Conservation (phyloP, 768 basidiomycete species). For the Naganishia onofrii region DNA sequence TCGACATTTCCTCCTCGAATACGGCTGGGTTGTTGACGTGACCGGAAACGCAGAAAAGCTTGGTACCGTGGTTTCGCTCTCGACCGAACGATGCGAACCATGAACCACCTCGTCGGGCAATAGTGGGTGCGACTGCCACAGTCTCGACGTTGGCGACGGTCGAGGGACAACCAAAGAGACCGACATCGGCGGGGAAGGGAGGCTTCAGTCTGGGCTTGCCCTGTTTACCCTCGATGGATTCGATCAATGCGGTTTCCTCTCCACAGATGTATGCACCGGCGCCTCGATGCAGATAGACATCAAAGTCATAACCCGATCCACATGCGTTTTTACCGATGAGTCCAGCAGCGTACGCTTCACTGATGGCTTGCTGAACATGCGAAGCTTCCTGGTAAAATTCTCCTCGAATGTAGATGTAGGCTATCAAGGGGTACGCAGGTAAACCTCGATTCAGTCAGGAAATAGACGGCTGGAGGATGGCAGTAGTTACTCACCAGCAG, state of each 20-base stretch:
- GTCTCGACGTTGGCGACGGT: conserved; percentile 99
- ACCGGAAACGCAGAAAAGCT: conserved; percentile 91
- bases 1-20: conserved; percentile 98
- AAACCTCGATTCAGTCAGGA: neutral
- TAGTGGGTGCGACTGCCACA: conserved; percentile 94
- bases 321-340: conserved; percentile 87
- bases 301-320: conserved; percentile 88
- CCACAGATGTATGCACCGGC: conserved; percentile 99
- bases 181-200: conserved; percentile 97
- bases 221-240: conserved; percentile 95
- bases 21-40: conserved; percentile 98
- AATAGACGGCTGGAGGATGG: too few relatives aligned
- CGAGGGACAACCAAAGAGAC: conserved; percentile 92
- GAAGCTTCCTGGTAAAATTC: conserved; percentile 95
- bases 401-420: conserved; percentile 99
- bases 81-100: conserved; percentile 95
- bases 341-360: conserved; percentile 87
- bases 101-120: conserved; percentile 76
- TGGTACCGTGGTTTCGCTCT: conserved; percentile 91
- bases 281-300: conserved; percentile 96
- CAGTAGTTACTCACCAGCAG: conserved; percentile 57
- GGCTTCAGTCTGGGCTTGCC: conserved; percentile 97
- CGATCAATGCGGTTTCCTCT: conserved; percentile 96
- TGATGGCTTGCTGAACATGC: conserved; percentile 91
- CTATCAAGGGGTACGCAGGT: conserved; percentile 50